Evolutionary conservation across 2,329 filamentous ascomycete species (phyloP).

Genomic region (Pleoardoris graminearum): DNA sequence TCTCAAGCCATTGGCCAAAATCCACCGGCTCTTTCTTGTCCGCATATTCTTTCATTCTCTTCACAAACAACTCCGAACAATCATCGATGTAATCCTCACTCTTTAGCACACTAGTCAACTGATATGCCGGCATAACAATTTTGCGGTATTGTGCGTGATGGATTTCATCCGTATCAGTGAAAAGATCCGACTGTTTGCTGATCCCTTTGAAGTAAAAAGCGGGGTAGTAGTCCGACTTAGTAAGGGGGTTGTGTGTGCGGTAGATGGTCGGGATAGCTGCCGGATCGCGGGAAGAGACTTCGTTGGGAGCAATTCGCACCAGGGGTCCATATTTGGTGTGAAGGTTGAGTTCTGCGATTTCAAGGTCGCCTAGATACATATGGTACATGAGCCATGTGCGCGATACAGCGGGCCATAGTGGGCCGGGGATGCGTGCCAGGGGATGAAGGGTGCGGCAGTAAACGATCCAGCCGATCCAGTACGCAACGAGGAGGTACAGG

Average conservation of each 20-base stretch:
- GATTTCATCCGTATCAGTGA: conserved; percentile 18
- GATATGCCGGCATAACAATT: conserved; percentile 16
- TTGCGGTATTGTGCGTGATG: conserved; percentile 14
- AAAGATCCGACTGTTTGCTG: conserved; percentile 16
- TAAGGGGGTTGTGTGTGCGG: conserved; percentile 16
- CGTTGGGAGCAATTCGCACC: conserved; percentile 53
- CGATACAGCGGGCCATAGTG: conserved; percentile 22
- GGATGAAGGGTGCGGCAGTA: conserved; percentile 18
- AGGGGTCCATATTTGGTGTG: conserved; percentile 44
- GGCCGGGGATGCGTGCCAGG: conserved; percentile 22
- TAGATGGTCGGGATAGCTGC: conserved; percentile 19
- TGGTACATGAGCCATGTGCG: conserved; percentile 25
- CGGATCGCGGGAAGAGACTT: conserved; percentile 25
- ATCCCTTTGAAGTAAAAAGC: conserved; percentile 13
- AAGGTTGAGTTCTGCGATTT: conserved; percentile 10
- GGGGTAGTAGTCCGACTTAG: conserved; percentile 24
- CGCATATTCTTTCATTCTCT: conserved; percentile 19
- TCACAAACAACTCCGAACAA: conserved; percentile 12
- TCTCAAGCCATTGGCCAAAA: conserved; percentile 25
- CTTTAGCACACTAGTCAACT: conserved; percentile 19
- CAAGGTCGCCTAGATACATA: conserved; percentile 16
- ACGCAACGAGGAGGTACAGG: conserved; percentile 3
- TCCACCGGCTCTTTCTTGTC: conserved; percentile 18
- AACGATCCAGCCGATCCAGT: conserved; percentile 12
- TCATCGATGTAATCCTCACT: conserved; percentile 20